Percentiles rank a stretch among this genome's conserved stretches.
These are phyloP conservation scores for Lichtheimia corymbifera DNA, from an alignment of 371 early-diverging fungal genomes.

Conservation along the genomic window DNA sequence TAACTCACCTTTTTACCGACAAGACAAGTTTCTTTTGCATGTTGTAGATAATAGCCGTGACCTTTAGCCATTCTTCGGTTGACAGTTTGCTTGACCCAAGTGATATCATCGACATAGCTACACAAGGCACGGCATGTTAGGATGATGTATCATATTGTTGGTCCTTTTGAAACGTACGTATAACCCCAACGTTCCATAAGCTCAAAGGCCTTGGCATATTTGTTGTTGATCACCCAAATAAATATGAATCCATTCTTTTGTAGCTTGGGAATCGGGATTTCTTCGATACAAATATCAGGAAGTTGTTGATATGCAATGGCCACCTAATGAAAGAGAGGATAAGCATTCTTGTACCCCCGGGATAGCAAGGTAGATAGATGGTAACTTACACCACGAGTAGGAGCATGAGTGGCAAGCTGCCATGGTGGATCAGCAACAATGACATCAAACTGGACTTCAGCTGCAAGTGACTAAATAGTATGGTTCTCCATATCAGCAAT, in stretches of 20 bases:
- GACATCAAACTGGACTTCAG: constrained; percentile 86
- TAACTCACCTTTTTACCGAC: constrained; percentile 78
- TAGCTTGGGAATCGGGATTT: constrained; percentile 84
- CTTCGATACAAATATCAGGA: constrained; percentile 88
- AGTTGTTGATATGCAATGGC: constrained; percentile 94
- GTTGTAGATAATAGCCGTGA: constrained; percentile 94
- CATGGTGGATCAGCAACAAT: constrained; percentile 95
- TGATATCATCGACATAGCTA: constrained; percentile 90
- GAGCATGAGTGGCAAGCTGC: constrained; percentile 94
- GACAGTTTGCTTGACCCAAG: constrained; percentile 96
- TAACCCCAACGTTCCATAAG: constrained; percentile 94
- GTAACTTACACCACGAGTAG: constrained; percentile 81
- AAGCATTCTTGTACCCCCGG: too few species aligned
- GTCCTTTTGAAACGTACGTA: constrained; percentile 45
- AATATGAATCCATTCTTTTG: constrained; percentile 89
- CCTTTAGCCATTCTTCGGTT: constrained; percentile 95
- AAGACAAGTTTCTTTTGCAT: constrained; percentile 95
- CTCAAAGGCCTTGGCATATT: constrained; percentile 91
- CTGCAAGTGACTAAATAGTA: constrained; percentile 61
- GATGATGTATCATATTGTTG: neutral
- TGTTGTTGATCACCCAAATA: constrained; percentile 97
- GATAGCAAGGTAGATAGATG: too few species aligned
- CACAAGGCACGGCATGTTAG: neutral
- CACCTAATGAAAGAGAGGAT: constrained; percentile 38
- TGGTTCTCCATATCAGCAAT: too few species aligned